Conservation (phyloP, 1,139 yeast genomes). For the Taiozyma sp. region DNA sequence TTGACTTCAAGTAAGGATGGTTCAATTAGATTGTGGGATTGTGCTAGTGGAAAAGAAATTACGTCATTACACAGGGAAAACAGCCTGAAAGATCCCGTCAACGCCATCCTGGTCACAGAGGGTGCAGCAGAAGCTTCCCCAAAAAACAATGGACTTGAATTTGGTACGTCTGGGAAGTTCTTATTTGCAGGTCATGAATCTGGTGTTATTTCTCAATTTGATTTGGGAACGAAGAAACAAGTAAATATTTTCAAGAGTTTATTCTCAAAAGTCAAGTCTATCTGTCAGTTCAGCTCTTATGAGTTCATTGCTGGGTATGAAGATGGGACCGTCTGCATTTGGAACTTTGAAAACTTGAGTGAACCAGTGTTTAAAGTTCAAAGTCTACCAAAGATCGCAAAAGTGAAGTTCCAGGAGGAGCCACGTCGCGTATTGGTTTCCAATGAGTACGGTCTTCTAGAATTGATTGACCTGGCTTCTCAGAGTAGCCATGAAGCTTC, state of each 20-base stretch:
- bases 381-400: background rate
- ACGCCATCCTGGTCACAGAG: conserved; percentile 20
- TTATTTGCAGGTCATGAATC: conserved; percentile 45
- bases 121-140: background rate
- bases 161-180: conserved; percentile 36
- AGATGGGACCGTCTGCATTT: conserved; percentile 38
- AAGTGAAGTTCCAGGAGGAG: background rate
- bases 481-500: background rate
- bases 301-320: conserved; percentile 40
- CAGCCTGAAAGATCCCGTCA: conserved; percentile 31
- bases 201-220: conserved; percentile 41
- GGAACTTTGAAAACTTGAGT: conserved; percentile 28
- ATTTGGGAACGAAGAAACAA: conserved; percentile 26
- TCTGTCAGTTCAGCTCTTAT: conserved; percentile 16
- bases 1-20: conserved; percentile 51
- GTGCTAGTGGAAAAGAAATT: conserved; percentile 48
- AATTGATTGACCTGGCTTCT: background rate
- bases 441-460: background rate
- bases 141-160: conserved; percentile 24
- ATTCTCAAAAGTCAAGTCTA: conserved; percentile 14
- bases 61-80: conserved; percentile 34
- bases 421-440: background rate
- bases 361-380: background rate
- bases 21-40: conserved; percentile 59
- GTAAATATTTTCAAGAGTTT: conserved; percentile 18